Evolutionary conservation across 768 basidiomycete genomes (phyloP), one percentile per base, ranked within the genome.

Genomic region (Amanita pseudoporphyria): DNA sequence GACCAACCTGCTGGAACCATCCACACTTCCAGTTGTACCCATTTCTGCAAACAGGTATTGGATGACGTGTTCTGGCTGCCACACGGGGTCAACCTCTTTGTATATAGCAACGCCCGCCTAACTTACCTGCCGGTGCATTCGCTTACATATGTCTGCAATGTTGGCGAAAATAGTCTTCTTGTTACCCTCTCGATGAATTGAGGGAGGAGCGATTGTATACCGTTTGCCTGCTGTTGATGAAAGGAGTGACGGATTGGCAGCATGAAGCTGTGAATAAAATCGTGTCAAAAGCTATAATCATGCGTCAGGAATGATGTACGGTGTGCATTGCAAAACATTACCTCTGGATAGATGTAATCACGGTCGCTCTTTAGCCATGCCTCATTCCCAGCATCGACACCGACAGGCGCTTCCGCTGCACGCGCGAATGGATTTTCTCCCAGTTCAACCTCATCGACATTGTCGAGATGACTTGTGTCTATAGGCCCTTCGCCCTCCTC

Each of bases 131-230:
- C 95, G 78, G 71, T 96, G 95, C 95, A 99, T 98, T 62, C 89
- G 83, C 69, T 86, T 92, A 78, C 95, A 98, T 55, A 99, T 99
- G 62, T 99, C 95, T 53, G 83, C 82, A 51, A 99, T 78, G 67
- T 99, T 99, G 57, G 93, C 88, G 57, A 99, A 99, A 56, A 97
- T 87, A 38, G 91, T 84, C 69, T 93, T 94, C 70, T 97, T 97
- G 72, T 93, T 94, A 54, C 87, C 96, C 76, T 99, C 96, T 60
- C 90, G 78, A 63, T 87, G 82, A 45, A 97, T 83, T 53, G 88
- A 87, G 13, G 96, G 96, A 12, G 96, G 96, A 1, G 91, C 91
- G 57, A 99, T 95, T 16, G 92, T 97, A 72, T 97, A 96, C 19
- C 93, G 86, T 72, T 93, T 97, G 64, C 85, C 87, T 33, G 84